Base-by-base conservation (phyloP, 139 green algal genomes). In the Asterochloris erici region DNA sequence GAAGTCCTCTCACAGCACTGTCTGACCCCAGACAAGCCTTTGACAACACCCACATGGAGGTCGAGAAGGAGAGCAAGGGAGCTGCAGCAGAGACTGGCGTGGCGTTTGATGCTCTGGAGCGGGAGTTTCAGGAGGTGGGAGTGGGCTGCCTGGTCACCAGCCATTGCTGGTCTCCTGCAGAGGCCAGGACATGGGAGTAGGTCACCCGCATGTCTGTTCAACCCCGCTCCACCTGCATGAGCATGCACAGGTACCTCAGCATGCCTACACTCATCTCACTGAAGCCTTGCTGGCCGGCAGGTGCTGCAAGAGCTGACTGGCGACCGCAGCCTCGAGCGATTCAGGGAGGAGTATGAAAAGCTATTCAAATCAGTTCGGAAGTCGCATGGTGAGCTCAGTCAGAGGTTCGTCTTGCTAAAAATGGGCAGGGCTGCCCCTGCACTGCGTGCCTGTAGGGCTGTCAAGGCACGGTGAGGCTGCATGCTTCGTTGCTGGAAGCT, bases 331-430 rank as follows among this genome's bases (percentile, higher is more conserved):
- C 81, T 98, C 10, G 93, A 98, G 76, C 83, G 88, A 0, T 98
- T 98, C 81, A 83, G 92, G 0, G 84, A 93, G 14, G 94, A 98
- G 81, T 98, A 98, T 84, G 95, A 98, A 63, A 98, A 98, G 85
- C 87, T 98, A 4, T 91, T 94, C 83, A 83, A 93, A 23, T 89
- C 93, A 12, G 87, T 98, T 10, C 91, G 93, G 63, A 97, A 98
- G 81, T 97, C 94, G 0, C 92, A 98, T 81, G 93, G 93, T 96
- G 69, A 14, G 66, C 10, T 66, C 16, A 17, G 26, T 23, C 26
- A 29, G 26, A 54, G 24, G 15, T 11, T 29, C 9, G 47, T 24
- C 10, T 11, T 38, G 17, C 38, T 77, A 0, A 27, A 15, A 60
- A 10, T 54, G 38, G 38, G 2, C 38, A 54, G 38, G 38, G 38